Evolutionary conservation across 2,329 filamentous ascomycete genomes (phyloP).

Genomic region (Whalleya microplaca): DNA sequence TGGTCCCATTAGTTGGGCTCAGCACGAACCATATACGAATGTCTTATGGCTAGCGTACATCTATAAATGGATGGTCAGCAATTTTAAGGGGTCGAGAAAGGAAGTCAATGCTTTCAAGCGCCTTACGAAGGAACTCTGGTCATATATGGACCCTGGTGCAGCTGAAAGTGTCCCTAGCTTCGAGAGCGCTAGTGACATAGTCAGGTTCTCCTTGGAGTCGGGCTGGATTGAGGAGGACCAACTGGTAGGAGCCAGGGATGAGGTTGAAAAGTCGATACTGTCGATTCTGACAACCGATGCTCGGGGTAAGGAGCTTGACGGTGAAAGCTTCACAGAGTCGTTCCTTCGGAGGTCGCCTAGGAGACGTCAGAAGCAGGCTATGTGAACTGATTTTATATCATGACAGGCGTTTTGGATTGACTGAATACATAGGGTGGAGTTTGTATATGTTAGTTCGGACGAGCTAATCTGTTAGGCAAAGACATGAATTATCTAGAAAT

Average conservation of each 20-base stretch:
- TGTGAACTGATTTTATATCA: conserved; percentile 5
- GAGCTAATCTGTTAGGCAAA: not conserved
- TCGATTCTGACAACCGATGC: conserved; percentile 32
- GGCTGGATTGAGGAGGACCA: conserved; percentile 61
- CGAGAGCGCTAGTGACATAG: conserved; percentile 58
- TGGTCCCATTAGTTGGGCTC: conserved; percentile 57
- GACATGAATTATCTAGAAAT: not conserved
- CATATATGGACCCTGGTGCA: conserved; percentile 56
- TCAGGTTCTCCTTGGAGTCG: conserved; percentile 60
- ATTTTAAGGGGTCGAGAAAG: conserved; percentile 52
- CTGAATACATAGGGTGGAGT: not conserved
- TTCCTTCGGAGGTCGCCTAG: conserved; percentile 32
- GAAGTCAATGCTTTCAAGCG: conserved; percentile 51
- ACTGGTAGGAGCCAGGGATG: conserved; percentile 44
- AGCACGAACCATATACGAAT: conserved; percentile 64
- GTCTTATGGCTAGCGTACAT: conserved; percentile 68
- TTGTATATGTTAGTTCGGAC: not conserved
- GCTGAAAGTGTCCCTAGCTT: conserved; percentile 53
- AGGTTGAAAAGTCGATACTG: conserved; percentile 39
- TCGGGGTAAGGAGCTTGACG: conserved; percentile 5
- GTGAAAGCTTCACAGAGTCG: conserved; percentile 10
- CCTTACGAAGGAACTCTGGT: conserved; percentile 57
- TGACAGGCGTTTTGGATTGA: conserved; percentile 5
- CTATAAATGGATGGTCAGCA: conserved; percentile 54
- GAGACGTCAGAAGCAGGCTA: conserved; percentile 16